These are phyloP conservation scores for Pisolithus albus DNA, from an alignment of 768 basidiomycete species.

Conservation along the genomic window DNA sequence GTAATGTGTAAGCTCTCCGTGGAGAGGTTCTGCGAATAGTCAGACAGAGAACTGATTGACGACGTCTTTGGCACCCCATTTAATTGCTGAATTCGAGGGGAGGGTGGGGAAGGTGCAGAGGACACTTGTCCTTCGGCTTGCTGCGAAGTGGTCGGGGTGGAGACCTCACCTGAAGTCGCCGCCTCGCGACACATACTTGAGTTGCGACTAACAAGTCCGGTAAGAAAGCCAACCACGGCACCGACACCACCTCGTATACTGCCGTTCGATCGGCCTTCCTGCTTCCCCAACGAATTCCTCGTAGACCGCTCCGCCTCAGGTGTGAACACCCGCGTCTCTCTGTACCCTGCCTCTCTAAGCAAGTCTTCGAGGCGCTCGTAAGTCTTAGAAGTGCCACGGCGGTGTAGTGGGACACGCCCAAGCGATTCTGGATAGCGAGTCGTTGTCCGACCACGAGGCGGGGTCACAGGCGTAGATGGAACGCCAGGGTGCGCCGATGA, in stretches of 20 bases:
- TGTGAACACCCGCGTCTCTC: slow-evolving; percentile 85
- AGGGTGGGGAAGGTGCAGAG: slow-evolving; percentile 24
- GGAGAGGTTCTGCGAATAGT: slow-evolving; percentile 11
- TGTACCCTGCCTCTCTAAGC: slow-evolving; percentile 82
- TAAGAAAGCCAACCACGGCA: slow-evolving; percentile 59
- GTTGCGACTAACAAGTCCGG: slow-evolving; percentile 45
- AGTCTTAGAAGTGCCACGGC: slow-evolving; percentile 70
- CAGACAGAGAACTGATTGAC: slow-evolving; percentile 13
- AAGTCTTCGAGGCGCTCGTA: slow-evolving; percentile 85
- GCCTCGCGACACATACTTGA: slow-evolving; percentile 16
- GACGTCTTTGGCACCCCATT: slow-evolving; percentile 7
- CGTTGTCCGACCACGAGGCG: slow-evolving; percentile 34
- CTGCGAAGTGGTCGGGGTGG: background rate
- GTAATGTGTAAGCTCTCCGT: slow-evolving; percentile 15
- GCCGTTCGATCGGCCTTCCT: slow-evolving; percentile 24
- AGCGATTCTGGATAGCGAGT: slow-evolving; percentile 53
- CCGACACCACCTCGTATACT: slow-evolving; percentile 39
- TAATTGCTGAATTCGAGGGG: slow-evolving; percentile 9
- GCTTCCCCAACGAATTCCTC: slow-evolving; percentile 19
- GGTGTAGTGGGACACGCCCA: slow-evolving; percentile 66
- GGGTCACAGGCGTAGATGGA: slow-evolving; percentile 33
- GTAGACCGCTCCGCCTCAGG: slow-evolving; percentile 63
- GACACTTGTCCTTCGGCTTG: slow-evolving; percentile 4
- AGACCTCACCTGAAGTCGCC: slow-evolving; percentile 5
- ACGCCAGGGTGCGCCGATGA: slow-evolving; percentile 2